Evolutionary conservation across 2,329 filamentous ascomycete genomes (phyloP).

Genomic region (Rhynchosporium agropyri): DNA sequence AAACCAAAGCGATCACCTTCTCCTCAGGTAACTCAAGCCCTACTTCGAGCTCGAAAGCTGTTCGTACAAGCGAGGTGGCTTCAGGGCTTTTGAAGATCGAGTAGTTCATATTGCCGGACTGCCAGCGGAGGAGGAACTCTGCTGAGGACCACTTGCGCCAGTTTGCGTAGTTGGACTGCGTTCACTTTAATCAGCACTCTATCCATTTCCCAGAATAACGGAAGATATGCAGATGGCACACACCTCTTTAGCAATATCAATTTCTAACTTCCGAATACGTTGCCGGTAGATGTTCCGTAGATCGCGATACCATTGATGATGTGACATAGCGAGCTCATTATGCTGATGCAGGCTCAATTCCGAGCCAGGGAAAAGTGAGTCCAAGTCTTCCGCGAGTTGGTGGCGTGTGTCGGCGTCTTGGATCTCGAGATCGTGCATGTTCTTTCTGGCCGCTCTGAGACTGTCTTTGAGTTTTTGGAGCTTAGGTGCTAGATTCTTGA

Average conservation of each 20-base stretch:
- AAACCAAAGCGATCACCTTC: not conserved
- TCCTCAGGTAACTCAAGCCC: not conserved
- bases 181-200: too few species aligned
- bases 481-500: not conserved
- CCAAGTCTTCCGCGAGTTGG: not conserved
- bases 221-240: not conserved
- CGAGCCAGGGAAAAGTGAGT: not conserved
- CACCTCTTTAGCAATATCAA: not conserved
- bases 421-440: not conserved
- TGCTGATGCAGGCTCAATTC: not conserved
- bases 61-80: not conserved
- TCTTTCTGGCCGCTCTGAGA: not conserved
- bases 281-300: not conserved
- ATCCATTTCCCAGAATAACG: not conserved
- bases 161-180: constrained; percentile 2
- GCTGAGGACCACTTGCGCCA: not conserved
- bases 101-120: constrained; percentile 8
- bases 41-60: not conserved
- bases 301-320: constrained; percentile 5
- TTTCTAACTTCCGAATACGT: not conserved
- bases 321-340: not conserved
- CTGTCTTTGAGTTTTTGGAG: not conserved
- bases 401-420: not conserved
- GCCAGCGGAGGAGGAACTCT: constrained; percentile 8
- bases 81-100: constrained; percentile 4